These are phyloP conservation scores for Aspergillus asperescens DNA, from an alignment of 495 filamentous ascomycete genomes.

Conservation along the genomic window DNA sequence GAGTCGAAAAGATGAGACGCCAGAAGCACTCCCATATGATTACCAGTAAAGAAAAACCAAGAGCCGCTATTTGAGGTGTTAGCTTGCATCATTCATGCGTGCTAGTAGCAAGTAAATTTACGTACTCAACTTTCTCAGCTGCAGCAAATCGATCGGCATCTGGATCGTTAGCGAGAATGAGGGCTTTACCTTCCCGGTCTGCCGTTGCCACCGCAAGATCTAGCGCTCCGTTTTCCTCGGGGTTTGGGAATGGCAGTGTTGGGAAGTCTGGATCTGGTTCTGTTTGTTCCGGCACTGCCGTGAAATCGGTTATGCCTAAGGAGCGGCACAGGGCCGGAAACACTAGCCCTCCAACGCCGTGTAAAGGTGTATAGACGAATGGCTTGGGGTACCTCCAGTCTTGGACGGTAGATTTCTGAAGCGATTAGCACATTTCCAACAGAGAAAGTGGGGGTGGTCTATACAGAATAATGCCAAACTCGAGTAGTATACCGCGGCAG, in stretches of 20 bases:
- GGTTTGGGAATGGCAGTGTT: constrained; percentile 66
- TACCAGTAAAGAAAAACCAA: constrained; percentile 65
- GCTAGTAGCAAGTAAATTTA: not conserved
- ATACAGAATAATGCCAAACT: constrained; percentile 38
- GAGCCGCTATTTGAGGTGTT: constrained; percentile 26
- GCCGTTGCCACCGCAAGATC: constrained; percentile 57
- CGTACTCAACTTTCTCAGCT: constrained; percentile 54
- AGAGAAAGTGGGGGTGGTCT: constrained; percentile 1
- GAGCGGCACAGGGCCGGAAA: constrained; percentile 36
- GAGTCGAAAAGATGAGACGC: constrained; percentile 53
- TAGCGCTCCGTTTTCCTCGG: constrained; percentile 65
- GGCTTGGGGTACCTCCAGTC: constrained; percentile 26
- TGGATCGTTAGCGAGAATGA: constrained; percentile 65
- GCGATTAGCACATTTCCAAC: constrained; percentile 10
- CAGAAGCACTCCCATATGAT: constrained; percentile 62
- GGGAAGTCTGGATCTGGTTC: constrained; percentile 64
- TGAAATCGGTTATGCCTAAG: constrained; percentile 42
- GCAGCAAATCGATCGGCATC: constrained; percentile 69
- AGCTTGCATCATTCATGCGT: not conserved
- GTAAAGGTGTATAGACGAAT: constrained; percentile 67
- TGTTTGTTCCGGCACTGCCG: constrained; percentile 46
- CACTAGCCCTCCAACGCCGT: constrained; percentile 58
- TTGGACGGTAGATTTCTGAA: constrained; percentile 34
- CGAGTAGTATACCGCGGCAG: constrained; percentile 39
- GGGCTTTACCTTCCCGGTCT: constrained; percentile 37